Base-by-base conservation (phyloP, 371 early-diverging fungal species). In the Ordospora pajunii region DNA sequence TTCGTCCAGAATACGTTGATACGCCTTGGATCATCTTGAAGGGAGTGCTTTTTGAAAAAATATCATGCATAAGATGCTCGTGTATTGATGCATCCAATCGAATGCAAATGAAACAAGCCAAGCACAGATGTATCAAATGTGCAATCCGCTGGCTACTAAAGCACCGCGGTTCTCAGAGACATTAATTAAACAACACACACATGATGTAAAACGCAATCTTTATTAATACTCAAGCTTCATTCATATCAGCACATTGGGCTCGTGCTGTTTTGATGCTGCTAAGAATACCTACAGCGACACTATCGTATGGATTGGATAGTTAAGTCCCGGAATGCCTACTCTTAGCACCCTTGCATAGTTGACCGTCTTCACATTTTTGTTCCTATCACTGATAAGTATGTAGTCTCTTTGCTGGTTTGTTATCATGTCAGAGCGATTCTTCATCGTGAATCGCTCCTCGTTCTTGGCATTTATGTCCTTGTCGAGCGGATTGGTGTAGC, bases 11-110 rank as follows among this genome's bases (percentile, higher is more conserved):
- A 50, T 58, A 77, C 42, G 52, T 44, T 22, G 65, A 71, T 45
- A 50, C 23, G 37, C 77, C 77, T 45, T 77, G 50, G 19, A 48
- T 68, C 70, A 77, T 72, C 8, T 50, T 66, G 27, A 51, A 70
- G 48, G 46, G 51, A 48, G 25, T 66, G 23, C 3, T n/a, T 44
- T 49, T 51, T 54, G n/a, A 5, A 46, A 19, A 69, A 69, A 69
- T 48, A 69, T 53, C 48, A 69, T 53, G 10, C 50, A 69, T 17
- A 44, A 7, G 25, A 62, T 25, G 25, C 19, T 62, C 62, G 25
- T 32, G 17, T 32, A 4, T 25, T 62, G 1, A 32, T 32, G 5
- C 32, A 32, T 32, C 32, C 32, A 32, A 32, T 32, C 32, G 5
- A 32, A 5, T 5, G 5, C 32, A 32, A 32, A 32, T 32, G 32